Evolutionary conservation across 2,329 filamentous ascomycete genomes (phyloP), one percentile per base, ranked within the genome.

Genomic region (Paraconiothyrium brasiliense): DNA sequence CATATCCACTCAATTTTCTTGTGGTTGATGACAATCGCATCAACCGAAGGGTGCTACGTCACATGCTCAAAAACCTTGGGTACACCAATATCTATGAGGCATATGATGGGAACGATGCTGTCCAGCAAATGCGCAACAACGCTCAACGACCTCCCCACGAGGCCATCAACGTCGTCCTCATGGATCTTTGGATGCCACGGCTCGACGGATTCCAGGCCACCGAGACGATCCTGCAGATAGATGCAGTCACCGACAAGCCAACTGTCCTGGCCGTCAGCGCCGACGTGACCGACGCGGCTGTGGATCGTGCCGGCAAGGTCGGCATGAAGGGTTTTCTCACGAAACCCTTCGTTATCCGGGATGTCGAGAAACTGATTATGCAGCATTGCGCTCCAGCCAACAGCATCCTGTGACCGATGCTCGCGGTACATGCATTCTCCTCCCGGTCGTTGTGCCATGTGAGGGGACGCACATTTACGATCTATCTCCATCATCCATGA

Each of bases 181-280:
- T 92, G 90, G 90, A 92, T 75, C 83, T 92, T 10, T 92, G 90
- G 90, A 92, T 92, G 89, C 90, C 90, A 0, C 82, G 88, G 65
- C 88, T 92, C 82, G 89, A 92, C 70, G 90, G 90, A 1, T 92
- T 90, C 66, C 86, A 91, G 71, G 90, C 90, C 1, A 87, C 89
- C 0, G 83, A 86, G 68, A 80, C 82, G 50, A 92, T 92, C 47
- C 76, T 90, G 11, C 78, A 80, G 27, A 84, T 89, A 80, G 73
- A 81, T n/a, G 74, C 80, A 20, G 76, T 59, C 13, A 60, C 57
- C 24, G 59, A 64, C 11, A 69, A 63, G 46, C 79, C 82, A 46
- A 82, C 82, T 37, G 78, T 90, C 41, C 80, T 90, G 32, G 89
- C 89, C 1, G 88, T 90, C 56, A 90, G 86, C 44, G 89, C 89